Evolutionary conservation across 495 filamentous ascomycete genomes (phyloP), one percentile per base, ranked within the genome.

Genomic region (Aspergillus campestris): DNA sequence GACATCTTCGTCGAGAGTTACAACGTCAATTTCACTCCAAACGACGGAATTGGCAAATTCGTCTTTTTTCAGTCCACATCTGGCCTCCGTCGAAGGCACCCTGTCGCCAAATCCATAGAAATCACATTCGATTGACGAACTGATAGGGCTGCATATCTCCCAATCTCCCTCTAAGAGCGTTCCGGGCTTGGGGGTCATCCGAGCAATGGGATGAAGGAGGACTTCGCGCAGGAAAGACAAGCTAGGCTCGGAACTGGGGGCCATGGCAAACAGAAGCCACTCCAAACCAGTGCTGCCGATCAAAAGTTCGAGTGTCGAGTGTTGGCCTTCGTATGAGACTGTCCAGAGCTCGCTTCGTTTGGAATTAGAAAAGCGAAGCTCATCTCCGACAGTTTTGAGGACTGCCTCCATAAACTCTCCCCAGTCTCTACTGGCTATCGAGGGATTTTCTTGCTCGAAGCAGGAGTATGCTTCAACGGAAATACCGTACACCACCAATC

Each of bases 261-360:
- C 56, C 36, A 73, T 76, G 10, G 73, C 74, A 49, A 65, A 84
- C 3, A 83, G 47, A 0, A 62, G 55, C 81, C 82, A 85, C 38
- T 79, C 56, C 3, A 71, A 47, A n/a, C 54, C 50, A 1, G 47
- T 34, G 11, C 52, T 33, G 24, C 58, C 53, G 15, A 86, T 65
- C 0, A 71, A 43, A 24, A 86, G 59, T 27, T 79, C 64, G 32
- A 84, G 55, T 40, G 53, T 65, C 4, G 73, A 69, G 39, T 53
- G 18, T 2, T 57, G 48, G 5, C 79, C 72, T 15, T 74, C 64
- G 41, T 80, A 86, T 5, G 50, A 45, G 3, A 74, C 65, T 9
- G 65, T 74, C 79, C 81, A 84, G 14, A 52, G 49, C 18, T 73
- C 61, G 10, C 66, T 62, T 29, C 80, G 67, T 27, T 66, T 70